Base-by-base conservation (phyloP, 768 basidiomycete species). In the Pleurotus ostreatus region DNA sequence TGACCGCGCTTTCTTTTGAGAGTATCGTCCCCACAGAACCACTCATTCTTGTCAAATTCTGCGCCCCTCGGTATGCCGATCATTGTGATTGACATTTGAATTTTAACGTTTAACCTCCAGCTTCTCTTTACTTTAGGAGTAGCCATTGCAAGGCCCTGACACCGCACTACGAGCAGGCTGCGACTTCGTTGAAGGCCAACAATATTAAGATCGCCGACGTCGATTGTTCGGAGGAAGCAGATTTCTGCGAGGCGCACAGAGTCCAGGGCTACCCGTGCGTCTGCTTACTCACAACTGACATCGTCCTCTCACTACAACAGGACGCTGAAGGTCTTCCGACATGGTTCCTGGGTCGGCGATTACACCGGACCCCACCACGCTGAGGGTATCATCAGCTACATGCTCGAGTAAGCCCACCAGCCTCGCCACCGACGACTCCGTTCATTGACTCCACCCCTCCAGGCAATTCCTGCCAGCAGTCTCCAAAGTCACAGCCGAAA, bases 131-230 rank as follows among this genome's bases (percentile, higher is more conserved):
- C n/a, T 43, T 23, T 55, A 90, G 89, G 90, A 95, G 93, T 68
- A 93, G 94, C 46, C 94, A 97, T 75, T 97, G 95, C 80, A 96
- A 96, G 67, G 90, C 93, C 30, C 80, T 97, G 53, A 93, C 92
- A 16, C 94, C 94, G 53, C 87, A 96, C 60, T 96, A 95, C 62
- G 92, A 95, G 68, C 86, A 90, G 69, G 96, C 97, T 2, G 94
- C 97, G 1, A 96, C 95, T 12, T 76, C 83, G 37, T 85, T 99
- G 70, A 97, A 96, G 76, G 88, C 86, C 60, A 90, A 86, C 69
- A 79, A 79, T 70, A 92, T 99, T 74, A 89, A 89, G 70, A 73
- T 99, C 52, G 94, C 94, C 62, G 95, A 98, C 68, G 94, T 98
- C 49, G 94, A 98, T 77, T 98, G 96, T 71, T 95, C 96, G 41